phyloP scores from a whole-genome alignment of 1,284 basidiomycete genomes.

The Earliella scabrosa region DNA sequence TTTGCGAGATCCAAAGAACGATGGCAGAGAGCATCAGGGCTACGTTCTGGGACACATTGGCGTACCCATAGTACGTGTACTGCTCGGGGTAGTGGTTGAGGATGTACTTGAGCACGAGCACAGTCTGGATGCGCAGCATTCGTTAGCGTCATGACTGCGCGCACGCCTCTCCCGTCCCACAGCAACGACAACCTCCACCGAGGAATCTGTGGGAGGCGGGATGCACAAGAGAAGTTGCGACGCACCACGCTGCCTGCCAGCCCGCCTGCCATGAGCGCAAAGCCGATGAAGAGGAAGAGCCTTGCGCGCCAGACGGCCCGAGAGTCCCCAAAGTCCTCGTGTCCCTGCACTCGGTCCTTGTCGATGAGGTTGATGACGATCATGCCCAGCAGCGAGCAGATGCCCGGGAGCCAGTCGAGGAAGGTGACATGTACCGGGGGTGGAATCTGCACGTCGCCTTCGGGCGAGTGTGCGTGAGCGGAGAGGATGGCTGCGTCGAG shows the following conservation, averaged over 20 bases:
- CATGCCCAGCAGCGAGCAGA: conserved; percentile 94
- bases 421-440: conserved; percentile 88
- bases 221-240: neutral
- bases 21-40: conserved; percentile 91
- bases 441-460: conserved; percentile 68
- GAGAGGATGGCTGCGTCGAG: conserved; percentile 93
- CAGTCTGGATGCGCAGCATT: conserved; percentile 55
- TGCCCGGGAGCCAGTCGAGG: conserved; percentile 94
- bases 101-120: conserved; percentile 93
- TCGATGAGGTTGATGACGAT: conserved; percentile 94
- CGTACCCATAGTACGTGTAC: conserved; percentile 92
- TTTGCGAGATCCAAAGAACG: conserved; percentile 89
- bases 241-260: conserved; percentile 53
- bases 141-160: neutral
- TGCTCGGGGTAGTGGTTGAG: conserved; percentile 75
- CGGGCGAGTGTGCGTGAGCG: conserved; percentile 76
- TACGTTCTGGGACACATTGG: conserved; percentile 92
- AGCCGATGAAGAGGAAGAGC: conserved; percentile 91
- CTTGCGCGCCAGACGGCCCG: conserved; percentile 65
- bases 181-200: too few relatives aligned
- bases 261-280: conserved; percentile 87
- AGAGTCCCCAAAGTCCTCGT: conserved; percentile 81
- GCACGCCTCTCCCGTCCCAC: too few relatives aligned
- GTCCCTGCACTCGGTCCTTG: conserved; percentile 87
- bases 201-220: too few relatives aligned